Evolutionary conservation across 768 basidiomycete genomes (phyloP).

Genomic region (Tephrocybe sp.): DNA sequence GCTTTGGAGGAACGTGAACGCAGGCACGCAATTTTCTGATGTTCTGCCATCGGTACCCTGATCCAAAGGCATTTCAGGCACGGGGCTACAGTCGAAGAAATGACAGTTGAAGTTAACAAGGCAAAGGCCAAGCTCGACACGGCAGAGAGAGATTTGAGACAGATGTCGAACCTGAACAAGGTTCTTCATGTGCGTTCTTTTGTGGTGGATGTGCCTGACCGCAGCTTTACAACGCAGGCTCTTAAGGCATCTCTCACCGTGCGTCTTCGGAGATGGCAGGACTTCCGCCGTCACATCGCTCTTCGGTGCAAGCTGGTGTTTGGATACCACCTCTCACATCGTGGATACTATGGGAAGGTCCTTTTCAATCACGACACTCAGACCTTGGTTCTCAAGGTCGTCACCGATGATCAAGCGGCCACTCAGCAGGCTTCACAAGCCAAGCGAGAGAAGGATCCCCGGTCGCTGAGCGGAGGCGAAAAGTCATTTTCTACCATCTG

Average conservation of each 20-base stretch:
- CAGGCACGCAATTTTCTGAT: conserved; percentile 37
- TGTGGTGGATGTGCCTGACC: background rate
- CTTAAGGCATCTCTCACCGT: conserved; percentile 63
- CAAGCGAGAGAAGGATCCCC: conserved; percentile 84
- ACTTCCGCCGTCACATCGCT: conserved; percentile 88
- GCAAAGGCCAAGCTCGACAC: conserved; percentile 58
- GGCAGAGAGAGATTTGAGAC: conserved; percentile 62
- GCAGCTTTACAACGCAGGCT: conserved; percentile 40
- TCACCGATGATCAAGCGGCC: conserved; percentile 76
- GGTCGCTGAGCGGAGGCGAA: conserved; percentile 89
- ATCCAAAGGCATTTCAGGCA: conserved; percentile 45
- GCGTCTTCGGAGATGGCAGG: conserved; percentile 78
- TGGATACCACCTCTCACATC: conserved; percentile 75
- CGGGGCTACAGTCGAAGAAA: conserved; percentile 76
- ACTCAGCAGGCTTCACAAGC: conserved; percentile 55
- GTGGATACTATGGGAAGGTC: conserved; percentile 90
- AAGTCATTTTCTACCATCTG: conserved; percentile 98
- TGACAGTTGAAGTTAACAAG: conserved; percentile 69
- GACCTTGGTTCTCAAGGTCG: conserved; percentile 72
- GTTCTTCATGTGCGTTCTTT: conserved; percentile 33
- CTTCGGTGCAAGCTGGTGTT: conserved; percentile 84
- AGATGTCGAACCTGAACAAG: conserved; percentile 65
- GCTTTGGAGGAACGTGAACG: conserved; percentile 69
- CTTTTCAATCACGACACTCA: conserved; percentile 74
- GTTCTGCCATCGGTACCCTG: conserved; percentile 3